Percentiles rank a stretch among this genome's conserved stretches.
phyloP scores from a whole-genome alignment of 805 yeast genomes.

The Cyberlindnera galapagoensis region DNA sequence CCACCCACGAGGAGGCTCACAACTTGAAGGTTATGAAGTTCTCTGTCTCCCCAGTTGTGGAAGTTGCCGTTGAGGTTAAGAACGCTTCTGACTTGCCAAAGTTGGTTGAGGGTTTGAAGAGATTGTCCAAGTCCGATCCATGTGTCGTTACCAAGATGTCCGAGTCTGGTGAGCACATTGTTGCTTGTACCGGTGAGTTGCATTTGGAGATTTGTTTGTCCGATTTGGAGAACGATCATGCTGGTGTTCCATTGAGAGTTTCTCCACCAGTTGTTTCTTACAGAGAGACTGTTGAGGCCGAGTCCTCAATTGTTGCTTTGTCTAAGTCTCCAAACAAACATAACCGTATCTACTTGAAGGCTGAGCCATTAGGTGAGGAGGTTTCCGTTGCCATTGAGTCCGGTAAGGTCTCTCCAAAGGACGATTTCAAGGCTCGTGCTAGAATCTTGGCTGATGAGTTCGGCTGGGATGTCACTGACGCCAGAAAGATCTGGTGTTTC shows the following conservation, averaged over 20 bases:
- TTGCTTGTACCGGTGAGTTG: conserved; percentile 99
- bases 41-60: conserved; percentile 99
- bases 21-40: conserved; percentile 99
- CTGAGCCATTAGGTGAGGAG: conserved; percentile 95
- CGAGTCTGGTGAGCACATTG: conserved; percentile 98
- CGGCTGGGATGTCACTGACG: conserved; percentile 99
- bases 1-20: conserved; percentile 96
- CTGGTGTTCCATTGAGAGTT: conserved; percentile 97
- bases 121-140: conserved; percentile 99
- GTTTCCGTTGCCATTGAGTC: conserved; percentile 83
- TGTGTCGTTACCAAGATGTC: conserved; percentile 86
- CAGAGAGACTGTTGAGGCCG: conserved; percentile 96
- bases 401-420: conserved; percentile 91
- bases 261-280: conserved; percentile 97
- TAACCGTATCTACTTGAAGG: conserved; percentile 98
- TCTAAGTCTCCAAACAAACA: conserved; percentile 99
- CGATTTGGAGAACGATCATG: conserved; percentile 98
- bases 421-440: conserved; percentile 98
- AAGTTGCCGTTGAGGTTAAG: conserved; percentile 99
- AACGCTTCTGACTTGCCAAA: conserved; percentile 99
- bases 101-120: conserved; percentile 99
- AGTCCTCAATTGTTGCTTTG: conserved; percentile 92
- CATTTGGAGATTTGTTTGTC: conserved; percentile 96
- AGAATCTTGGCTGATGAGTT: conserved; percentile 97
- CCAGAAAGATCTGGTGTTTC: conserved; percentile 99